Evolutionary conservation across 148 eudicot genomes (phyloP), one percentile per base, ranked within the genome.

Genomic region (Vaccinium myrtillus): DNA sequence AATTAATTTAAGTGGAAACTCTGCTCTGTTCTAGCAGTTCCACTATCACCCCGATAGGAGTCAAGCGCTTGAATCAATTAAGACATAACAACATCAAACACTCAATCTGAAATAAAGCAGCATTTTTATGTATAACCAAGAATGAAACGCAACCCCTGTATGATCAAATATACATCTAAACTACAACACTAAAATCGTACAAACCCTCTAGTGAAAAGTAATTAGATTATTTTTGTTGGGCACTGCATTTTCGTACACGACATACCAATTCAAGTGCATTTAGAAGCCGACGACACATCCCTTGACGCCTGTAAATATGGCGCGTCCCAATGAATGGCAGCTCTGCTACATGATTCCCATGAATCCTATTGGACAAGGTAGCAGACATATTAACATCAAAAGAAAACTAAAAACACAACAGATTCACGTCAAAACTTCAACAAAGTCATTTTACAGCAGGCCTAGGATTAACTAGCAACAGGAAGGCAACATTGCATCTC

Each of bases 281-380:
- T 70, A 97, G 92, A 85, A 97, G 94, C 53, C 96, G 92, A 30
- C 94, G 91, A 59, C 98, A 94, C 99, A 97, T 93, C 84, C 99
- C 99, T 89, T 95, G 94, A 58, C 95, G 98, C 87, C 98, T 89
- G 82, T 94, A 92, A 73, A 82, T 84, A 86, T 89, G 79, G 36
- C 99, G 93, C 50, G 98, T 97, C 80, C 95, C 99, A 80, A 97
- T 92, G 79, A 95, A 97, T 78, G 99, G 98, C 98, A 97, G 93
- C 93, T 97, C 99, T 54, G 99, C 98, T 78, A 94, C 83, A 78
- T 87, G 91, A 88, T 87, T 91, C 39, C 98, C 99, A 86, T 90
- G 96, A 69, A 96, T 90, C 90, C 99, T 96, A 87, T 82, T 85
- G 67, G 67, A 69, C 16, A 69, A 69, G 74, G 74, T 69, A 27